Evolutionary conservation across 805 yeast species (phyloP).

Genomic region (Jamesozyma piceae): DNA sequence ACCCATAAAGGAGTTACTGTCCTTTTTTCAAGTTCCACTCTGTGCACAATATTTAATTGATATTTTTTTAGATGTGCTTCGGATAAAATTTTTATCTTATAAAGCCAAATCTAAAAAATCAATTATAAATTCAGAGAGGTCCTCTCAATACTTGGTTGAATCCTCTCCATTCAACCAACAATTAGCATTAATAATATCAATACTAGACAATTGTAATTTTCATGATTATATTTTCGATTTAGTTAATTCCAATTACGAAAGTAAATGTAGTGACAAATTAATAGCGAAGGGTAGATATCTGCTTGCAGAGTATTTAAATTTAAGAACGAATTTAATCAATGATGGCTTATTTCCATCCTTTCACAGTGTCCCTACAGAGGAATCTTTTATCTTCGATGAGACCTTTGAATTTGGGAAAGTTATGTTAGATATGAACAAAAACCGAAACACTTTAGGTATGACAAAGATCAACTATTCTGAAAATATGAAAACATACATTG

Average conservation of each 20-base stretch:
- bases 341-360: slow-evolving; percentile 11
- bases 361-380: background rate
- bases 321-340: slow-evolving; percentile 42
- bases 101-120: slow-evolving; percentile 7
- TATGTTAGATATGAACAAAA: slow-evolving; percentile 33
- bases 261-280: slow-evolving; percentile 31
- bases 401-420: slow-evolving; percentile 41
- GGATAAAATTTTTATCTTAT: slow-evolving; percentile 51
- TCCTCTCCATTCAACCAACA: slow-evolving; percentile 48
- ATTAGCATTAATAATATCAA: slow-evolving; percentile 48
- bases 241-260: slow-evolving; percentile 7
- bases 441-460: slow-evolving; percentile 32
- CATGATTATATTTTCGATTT: slow-evolving; percentile 35
- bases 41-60: slow-evolving; percentile 60
- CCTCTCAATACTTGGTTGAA: slow-evolving; percentile 35
- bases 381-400: slow-evolving; percentile 11
- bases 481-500: slow-evolving; percentile 18
- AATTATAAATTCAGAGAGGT: slow-evolving; percentile 10
- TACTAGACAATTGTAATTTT: slow-evolving; percentile 49
- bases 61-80: slow-evolving; percentile 56
- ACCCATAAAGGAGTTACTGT: slow-evolving; percentile 48
- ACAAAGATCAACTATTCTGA: slow-evolving; percentile 18
- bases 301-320: slow-evolving; percentile 49
- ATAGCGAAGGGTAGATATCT: slow-evolving; percentile 54
- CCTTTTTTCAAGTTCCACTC: slow-evolving; percentile 51